Conservation (phyloP, 495 filamentous ascomycete genomes). For the Penicillium antarcticum region DNA sequence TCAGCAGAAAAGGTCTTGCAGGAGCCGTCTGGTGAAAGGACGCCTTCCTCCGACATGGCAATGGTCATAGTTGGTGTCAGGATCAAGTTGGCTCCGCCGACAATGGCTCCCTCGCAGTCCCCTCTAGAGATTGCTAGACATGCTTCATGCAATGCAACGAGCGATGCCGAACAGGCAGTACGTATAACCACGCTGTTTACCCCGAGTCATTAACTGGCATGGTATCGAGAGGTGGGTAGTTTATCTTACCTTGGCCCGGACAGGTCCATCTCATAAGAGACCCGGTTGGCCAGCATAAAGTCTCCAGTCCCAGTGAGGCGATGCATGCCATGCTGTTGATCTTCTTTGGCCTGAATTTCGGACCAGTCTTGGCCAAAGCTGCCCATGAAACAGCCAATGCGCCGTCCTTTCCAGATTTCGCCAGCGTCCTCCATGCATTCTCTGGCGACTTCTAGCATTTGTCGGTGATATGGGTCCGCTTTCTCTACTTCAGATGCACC, state of each 20-base stretch:
- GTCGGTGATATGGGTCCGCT: conserved; percentile 57
- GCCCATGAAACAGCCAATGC: conserved; percentile 49
- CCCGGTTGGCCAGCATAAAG: conserved; percentile 25
- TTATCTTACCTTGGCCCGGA: conserved; percentile 23
- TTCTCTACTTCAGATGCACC: conserved; percentile 40
- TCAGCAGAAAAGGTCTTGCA: conserved; percentile 58
- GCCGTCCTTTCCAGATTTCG: conserved; percentile 40
- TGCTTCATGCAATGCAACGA: conserved; percentile 27
- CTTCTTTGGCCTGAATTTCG: conserved; percentile 27
- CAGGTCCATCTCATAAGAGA: conserved; percentile 32
- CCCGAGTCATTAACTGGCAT: neutral
- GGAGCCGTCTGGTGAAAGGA: conserved; percentile 20
- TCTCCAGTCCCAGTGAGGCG: conserved; percentile 22
- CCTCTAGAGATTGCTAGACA: conserved; percentile 15
- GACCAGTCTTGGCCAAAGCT: conserved; percentile 39
- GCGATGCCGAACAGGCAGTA: conserved; percentile 35
- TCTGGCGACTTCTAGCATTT: conserved; percentile 49
- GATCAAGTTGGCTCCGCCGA: conserved; percentile 44
- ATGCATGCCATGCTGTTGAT: conserved; percentile 17
- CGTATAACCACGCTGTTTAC: conserved; percentile 20
- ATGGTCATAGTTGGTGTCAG: conserved; percentile 28
- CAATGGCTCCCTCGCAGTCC: conserved; percentile 38
- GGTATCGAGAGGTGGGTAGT: neutral
- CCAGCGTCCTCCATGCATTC: conserved; percentile 43
- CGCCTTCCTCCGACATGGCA: conserved; percentile 29